These are phyloP conservation scores for Terfezia claveryi DNA, from an alignment of 495 filamentous ascomycete genomes.

Conservation along the genomic window DNA sequence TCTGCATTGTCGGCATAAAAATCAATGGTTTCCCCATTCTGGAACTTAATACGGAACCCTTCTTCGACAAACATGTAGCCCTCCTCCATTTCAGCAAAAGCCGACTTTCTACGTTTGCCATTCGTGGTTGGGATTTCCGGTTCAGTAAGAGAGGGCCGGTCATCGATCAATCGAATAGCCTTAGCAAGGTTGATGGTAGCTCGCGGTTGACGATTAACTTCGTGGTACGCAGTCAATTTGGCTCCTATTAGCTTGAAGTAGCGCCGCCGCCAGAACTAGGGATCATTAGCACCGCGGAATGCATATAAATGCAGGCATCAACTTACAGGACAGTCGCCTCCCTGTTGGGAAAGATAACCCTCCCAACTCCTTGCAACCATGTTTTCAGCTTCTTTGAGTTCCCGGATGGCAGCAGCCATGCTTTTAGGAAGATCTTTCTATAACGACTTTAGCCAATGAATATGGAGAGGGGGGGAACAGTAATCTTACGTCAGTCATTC, in stretches of 20 bases:
- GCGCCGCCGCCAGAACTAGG: slow-evolving; percentile 83
- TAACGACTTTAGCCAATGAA: background rate
- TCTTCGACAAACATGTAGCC: slow-evolving; percentile 99
- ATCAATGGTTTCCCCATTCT: slow-evolving; percentile 91
- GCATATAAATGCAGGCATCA: slow-evolving; percentile 1
- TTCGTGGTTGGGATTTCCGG: slow-evolving; percentile 51
- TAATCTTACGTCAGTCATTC: slow-evolving; percentile 43
- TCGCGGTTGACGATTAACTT: slow-evolving; percentile 79
- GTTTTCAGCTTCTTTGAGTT: slow-evolving; percentile 71
- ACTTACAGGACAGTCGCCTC: slow-evolving; percentile 92
- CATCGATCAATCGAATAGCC: slow-evolving; percentile 83
- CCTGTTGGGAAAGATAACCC: slow-evolving; percentile 82
- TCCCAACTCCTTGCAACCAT: slow-evolving; percentile 52
- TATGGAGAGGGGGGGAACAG: background rate
- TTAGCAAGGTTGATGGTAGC: slow-evolving; percentile 93
- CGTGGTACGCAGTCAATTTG: slow-evolving; percentile 88
- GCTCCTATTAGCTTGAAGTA: slow-evolving; percentile 87
- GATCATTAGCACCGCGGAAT: slow-evolving; percentile 14
- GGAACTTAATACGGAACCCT: slow-evolving; percentile 93
- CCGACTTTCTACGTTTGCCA: slow-evolving; percentile 67
- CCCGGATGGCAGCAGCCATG: slow-evolving; percentile 82
- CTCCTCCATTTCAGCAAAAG: slow-evolving; percentile 94
- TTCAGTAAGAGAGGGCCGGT: slow-evolving; percentile 59
- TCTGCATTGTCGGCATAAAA: slow-evolving; percentile 80
- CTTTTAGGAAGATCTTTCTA: slow-evolving; percentile 87